Evolutionary conservation across 116 monocot genomes (phyloP).

Genomic region (Iris pallida): DNA sequence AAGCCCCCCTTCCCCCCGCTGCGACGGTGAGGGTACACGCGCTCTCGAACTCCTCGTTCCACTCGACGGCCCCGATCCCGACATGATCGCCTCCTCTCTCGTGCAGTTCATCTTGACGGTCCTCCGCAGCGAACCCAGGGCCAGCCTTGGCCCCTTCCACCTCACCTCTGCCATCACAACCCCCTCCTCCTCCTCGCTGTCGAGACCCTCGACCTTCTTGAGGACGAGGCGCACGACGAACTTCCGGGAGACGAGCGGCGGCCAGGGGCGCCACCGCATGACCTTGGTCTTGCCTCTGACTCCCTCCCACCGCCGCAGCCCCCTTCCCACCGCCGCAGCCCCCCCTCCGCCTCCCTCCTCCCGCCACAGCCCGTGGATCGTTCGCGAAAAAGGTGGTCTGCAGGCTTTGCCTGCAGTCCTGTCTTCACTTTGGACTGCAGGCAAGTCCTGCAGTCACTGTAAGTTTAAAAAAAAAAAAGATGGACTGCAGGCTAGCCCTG

Average conservation of each 20-base stretch:
- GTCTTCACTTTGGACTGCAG: too few relatives aligned
- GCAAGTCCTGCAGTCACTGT: too few relatives aligned
- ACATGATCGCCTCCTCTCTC: conserved; percentile 30
- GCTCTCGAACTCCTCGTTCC: conserved; percentile 82
- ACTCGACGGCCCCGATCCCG: conserved; percentile 33
- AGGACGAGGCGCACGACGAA: conserved; percentile 60
- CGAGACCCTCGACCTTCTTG: conserved; percentile 31
- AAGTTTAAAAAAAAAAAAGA: too few relatives aligned
- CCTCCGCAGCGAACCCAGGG: conserved; percentile 49
- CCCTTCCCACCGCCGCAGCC: too few relatives aligned
- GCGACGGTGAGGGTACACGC: conserved; percentile 46
- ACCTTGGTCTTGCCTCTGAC: too few relatives aligned
- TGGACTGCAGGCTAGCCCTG: too few relatives aligned
- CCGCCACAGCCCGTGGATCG: too few relatives aligned
- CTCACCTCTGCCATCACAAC: conserved; percentile 20
- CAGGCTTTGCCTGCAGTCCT: too few relatives aligned
- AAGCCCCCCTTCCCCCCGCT: too few relatives aligned
- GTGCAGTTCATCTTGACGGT: conserved; percentile 61
- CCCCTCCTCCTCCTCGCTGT: conserved; percentile 1
- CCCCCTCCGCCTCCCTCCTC: too few relatives aligned
- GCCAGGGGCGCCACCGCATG: conserved; percentile 88
- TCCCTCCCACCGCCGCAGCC: conserved; percentile 56
- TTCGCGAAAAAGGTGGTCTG: too few relatives aligned
- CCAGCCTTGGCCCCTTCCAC: conserved; percentile 60
- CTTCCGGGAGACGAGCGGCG: conserved; percentile 46